Base-by-base conservation (phyloP, 805 yeast genomes). In the Pichia californica region DNA sequence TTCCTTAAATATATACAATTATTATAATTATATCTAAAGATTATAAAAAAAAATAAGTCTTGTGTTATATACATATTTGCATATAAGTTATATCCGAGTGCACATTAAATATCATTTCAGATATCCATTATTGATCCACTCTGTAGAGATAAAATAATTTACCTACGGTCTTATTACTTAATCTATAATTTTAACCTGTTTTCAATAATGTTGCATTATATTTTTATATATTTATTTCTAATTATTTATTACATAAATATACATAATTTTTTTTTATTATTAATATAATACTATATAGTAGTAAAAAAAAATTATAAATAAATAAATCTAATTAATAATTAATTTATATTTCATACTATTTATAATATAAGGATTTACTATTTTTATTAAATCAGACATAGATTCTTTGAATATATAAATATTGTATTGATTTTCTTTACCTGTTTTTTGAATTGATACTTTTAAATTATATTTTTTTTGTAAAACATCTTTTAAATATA, bases 151-250 rank as follows among this genome's bases (percentile, higher is more conserved):
- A 31, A 31, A 31, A 31, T 31, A 31, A 31, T 31, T 31, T 31
- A 31, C 34, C 34, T 31, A 31, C 34, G 34, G 34, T 31, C 34
- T 31, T 31, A 31, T 31, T 31, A 31, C 34, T 31, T 31, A 31
- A 31, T 31, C 34, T 16, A 31, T 31, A 31, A 31, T 19, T 31
- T 31, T 31, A 19, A 31, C 34, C 34, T 27, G 34, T 31, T 31
- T 31, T 31, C 34, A 31, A 31, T n/a, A 31, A 31, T 31, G 34
- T 31, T 31, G 34, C 34, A 31, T 31, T 31, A 31, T 31, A 31
- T 31, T 31, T 31, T 31, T 5, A 31, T 31, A 31, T 31, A 31
- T 31, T 31, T 31, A 31, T 31, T 31, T 31, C 34, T 31, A 31
- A 31, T 31, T 31, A 31, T 31, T 31, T 31, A 31, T 31, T 31